These are phyloP conservation scores for Rhizopus delemar DNA, from an alignment of 371 early-diverging fungal genomes.

Conservation along the genomic window DNA sequence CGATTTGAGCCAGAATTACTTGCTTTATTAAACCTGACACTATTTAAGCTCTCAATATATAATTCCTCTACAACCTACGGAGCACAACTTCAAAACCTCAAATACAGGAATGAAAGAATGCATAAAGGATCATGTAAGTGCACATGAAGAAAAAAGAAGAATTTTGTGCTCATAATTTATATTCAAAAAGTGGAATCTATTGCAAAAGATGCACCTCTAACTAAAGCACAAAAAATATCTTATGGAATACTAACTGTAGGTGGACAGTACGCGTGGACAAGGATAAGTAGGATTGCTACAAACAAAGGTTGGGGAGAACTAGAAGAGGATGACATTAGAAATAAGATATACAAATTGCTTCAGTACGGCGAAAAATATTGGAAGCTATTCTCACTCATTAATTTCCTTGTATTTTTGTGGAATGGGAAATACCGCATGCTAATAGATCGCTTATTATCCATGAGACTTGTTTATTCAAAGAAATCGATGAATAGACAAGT, in stretches of 20 bases:
- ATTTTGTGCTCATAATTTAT: neutral
- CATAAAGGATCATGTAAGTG: slow-evolving; percentile 64
- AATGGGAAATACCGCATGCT: slow-evolving; percentile 81
- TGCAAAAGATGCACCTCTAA: slow-evolving; percentile 61
- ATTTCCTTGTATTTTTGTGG: slow-evolving; percentile 82
- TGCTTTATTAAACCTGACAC: slow-evolving; percentile 53
- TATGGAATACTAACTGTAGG: slow-evolving; percentile 69
- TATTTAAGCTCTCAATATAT: slow-evolving; percentile 67
- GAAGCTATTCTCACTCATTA: slow-evolving; percentile 66
- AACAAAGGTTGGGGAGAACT: slow-evolving; percentile 80
- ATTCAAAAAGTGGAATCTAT: slow-evolving; percentile 57
- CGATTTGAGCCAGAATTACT: slow-evolving; percentile 63
- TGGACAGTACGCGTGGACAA: slow-evolving; percentile 74
- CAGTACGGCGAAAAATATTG: slow-evolving; percentile 70
- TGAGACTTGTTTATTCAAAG: slow-evolving; percentile 82
- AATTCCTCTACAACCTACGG: slow-evolving; percentile 69
- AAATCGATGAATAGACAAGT: slow-evolving; percentile 77
- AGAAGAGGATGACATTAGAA: slow-evolving; percentile 58
- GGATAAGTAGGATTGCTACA: slow-evolving; percentile 62
- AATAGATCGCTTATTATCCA: slow-evolving; percentile 74
- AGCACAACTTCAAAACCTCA: slow-evolving; percentile 69
- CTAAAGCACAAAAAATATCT: slow-evolving; percentile 57
- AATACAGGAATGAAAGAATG: slow-evolving; percentile 72
- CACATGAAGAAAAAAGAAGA: neutral
- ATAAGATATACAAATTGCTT: slow-evolving; percentile 64